Percentiles rank a stretch among this genome's conserved stretches.
These are phyloP conservation scores for Termitomyces heimii DNA, from an alignment of 768 basidiomycete genomes.

Conservation along the genomic window DNA sequence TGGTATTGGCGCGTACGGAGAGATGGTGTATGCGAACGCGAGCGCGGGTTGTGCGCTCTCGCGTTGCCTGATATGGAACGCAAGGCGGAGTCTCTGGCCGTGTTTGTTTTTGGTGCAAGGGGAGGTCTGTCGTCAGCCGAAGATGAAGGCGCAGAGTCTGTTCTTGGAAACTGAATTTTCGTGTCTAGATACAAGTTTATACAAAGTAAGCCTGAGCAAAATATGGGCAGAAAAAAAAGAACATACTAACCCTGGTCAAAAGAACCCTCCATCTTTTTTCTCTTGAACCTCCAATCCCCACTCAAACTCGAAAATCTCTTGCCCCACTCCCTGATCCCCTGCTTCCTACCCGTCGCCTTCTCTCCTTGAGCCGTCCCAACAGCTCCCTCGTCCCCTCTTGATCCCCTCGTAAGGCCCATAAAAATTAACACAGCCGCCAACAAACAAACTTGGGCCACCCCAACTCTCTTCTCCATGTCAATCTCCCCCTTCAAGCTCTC, in stretches of 20 bases:
- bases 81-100: background rate
- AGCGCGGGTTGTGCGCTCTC: conserved; percentile 1
- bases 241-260: conserved; percentile 3
- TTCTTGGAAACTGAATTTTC: conserved; percentile 12
- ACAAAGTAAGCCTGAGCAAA: background rate
- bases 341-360: conserved; percentile 19
- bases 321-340: conserved; percentile 44
- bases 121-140: background rate
- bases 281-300: conserved; percentile 41
- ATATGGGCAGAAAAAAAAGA: background rate
- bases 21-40: conserved; percentile 25
- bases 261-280: conserved; percentile 15
- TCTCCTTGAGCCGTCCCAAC: conserved; percentile 20
- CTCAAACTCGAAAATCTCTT: conserved; percentile 50
- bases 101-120: background rate
- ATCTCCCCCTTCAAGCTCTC: conserved; percentile 83
- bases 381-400: conserved; percentile 29
- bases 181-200: conserved; percentile 1
- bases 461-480: conserved; percentile 81
- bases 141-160: background rate
- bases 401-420: conserved; percentile 81
- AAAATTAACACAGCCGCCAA: conserved; percentile 81
- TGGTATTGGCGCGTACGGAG: conserved; percentile 15
- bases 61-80: conserved; percentile 5
- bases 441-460: conserved; percentile 82